phyloP scores from a whole-genome alignment of 352 stramenopile species.

The Phytophthora cajani region DNA sequence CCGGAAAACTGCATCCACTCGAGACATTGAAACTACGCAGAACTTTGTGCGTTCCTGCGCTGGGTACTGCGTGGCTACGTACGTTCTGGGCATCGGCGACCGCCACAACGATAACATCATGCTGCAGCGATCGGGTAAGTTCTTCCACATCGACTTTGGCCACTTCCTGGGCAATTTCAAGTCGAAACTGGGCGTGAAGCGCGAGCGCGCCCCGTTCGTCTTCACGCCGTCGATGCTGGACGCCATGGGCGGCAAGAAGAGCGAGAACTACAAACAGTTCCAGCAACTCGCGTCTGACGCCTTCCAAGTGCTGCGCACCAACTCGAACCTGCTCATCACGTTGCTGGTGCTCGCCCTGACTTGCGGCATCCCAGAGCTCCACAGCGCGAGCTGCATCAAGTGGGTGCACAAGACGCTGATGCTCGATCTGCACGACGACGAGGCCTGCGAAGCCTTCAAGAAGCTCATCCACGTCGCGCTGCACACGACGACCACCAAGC shows the following conservation, averaged over 20 bases:
- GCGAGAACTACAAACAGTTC: constrained; percentile 80
- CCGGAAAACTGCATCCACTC: constrained; percentile 33
- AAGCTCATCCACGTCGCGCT: constrained; percentile 83
- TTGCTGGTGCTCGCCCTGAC: constrained; percentile 81
- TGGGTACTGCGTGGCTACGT: constrained; percentile 94
- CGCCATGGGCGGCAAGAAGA: constrained; percentile 83
- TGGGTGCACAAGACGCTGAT: constrained; percentile 86
- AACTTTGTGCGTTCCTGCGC: constrained; percentile 92
- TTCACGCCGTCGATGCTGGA: constrained; percentile 92
- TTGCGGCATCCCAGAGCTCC: constrained; percentile 84
- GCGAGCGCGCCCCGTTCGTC: constrained; percentile 92
- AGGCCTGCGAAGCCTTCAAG: constrained; percentile 66
- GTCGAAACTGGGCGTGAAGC: constrained; percentile 91
- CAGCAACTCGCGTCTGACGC: constrained; percentile 66
- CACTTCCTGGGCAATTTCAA: constrained; percentile 97
- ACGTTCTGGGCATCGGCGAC: constrained; percentile 94
- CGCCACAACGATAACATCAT: constrained; percentile 97
- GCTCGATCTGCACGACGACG: constrained; percentile 71
- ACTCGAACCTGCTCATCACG: constrained; percentile 88
- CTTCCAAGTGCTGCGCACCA: constrained; percentile 71
- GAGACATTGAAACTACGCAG: constrained; percentile 68
- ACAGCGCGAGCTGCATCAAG: constrained; percentile 68
- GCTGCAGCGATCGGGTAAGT: constrained; percentile 91
- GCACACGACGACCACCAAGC: constrained; percentile 77
- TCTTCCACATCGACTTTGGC: constrained; percentile 98